These are phyloP conservation scores for Talaromyces verruculosus DNA, from an alignment of 2,329 filamentous ascomycete species.

Conservation along the genomic window DNA sequence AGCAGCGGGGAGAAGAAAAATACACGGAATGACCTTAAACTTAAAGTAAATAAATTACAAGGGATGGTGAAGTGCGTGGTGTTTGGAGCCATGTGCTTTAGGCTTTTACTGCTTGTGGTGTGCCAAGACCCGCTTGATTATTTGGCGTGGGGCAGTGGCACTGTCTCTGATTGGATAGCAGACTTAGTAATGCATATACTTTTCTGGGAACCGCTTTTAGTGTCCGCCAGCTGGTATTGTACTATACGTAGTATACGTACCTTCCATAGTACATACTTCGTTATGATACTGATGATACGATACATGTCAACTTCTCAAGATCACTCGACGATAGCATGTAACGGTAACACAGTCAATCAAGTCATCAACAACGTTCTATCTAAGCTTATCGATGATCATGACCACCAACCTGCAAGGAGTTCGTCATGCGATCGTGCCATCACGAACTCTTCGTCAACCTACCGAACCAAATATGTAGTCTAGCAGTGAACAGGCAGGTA, in stretches of 20 bases:
- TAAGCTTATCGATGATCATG: background rate
- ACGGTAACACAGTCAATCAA: background rate
- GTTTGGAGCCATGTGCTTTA: slow-evolving; percentile 11
- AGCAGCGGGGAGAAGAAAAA: slow-evolving; percentile 7
- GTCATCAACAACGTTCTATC: background rate
- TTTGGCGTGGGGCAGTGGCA: background rate
- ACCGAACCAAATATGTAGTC: background rate
- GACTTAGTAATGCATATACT: background rate
- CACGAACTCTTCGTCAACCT: background rate
- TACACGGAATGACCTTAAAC: background rate
- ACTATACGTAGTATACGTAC: no score
- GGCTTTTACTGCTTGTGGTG: background rate
- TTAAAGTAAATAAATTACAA: background rate
- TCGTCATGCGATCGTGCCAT: background rate
- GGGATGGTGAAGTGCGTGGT: slow-evolving; percentile 12
- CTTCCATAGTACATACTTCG: background rate
- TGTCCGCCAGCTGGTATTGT: background rate
- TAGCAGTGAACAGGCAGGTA: background rate
- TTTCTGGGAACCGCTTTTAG: slow-evolving; percentile 11
- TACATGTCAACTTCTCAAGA: background rate
- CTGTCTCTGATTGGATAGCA: background rate
- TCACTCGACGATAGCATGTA: background rate
- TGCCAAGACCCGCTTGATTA: background rate
- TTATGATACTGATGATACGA: background rate
- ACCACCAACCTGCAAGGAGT: background rate